Evolutionary conservation across 2,329 filamentous ascomycete genomes (phyloP).

Genomic region (Aspergillus hiratsukae): DNA sequence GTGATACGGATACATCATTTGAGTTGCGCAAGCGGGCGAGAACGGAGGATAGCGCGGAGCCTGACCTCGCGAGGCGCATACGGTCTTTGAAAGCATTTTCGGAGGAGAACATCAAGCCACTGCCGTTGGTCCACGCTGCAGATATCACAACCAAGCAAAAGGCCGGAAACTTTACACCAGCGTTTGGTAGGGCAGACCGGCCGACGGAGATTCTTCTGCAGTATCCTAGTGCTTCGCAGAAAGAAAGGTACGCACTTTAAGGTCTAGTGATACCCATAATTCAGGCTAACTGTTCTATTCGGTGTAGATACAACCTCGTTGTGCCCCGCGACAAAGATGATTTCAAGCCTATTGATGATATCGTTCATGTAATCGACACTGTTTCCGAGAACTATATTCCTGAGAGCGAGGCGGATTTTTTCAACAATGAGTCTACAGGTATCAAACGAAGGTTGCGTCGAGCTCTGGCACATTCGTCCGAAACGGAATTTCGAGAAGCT

Average conservation of each 20-base stretch:
- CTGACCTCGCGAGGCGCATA: slow-evolving; percentile 41
- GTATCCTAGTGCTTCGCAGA: slow-evolving; percentile 71
- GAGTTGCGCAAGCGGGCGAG: slow-evolving; percentile 41
- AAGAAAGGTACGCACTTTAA: slow-evolving; percentile 56
- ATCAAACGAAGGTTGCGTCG: slow-evolving; percentile 73
- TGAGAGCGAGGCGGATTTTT: slow-evolving; percentile 60
- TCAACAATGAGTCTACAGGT: slow-evolving; percentile 68
- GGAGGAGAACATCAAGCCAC: slow-evolving; percentile 31
- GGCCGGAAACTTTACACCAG: slow-evolving; percentile 48
- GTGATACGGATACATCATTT: slow-evolving; percentile 39
- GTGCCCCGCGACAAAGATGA: slow-evolving; percentile 75
- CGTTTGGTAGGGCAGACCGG: slow-evolving; percentile 44
- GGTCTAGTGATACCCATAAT: not conserved
- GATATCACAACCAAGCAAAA: slow-evolving; percentile 44
- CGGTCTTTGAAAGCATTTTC: slow-evolving; percentile 45
- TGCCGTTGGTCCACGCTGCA: slow-evolving; percentile 47
- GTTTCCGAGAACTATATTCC: slow-evolving; percentile 75
- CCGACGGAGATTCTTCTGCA: slow-evolving; percentile 62
- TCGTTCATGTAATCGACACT: slow-evolving; percentile 63
- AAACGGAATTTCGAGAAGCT: slow-evolving; percentile 67
- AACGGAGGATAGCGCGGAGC: slow-evolving; percentile 38
- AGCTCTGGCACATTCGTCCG: slow-evolving; percentile 63
- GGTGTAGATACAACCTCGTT: slow-evolving; percentile 64
- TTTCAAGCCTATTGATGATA: slow-evolving; percentile 62
- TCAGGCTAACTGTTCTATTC: slow-evolving; percentile 18